Evolutionary conservation across 2,329 filamentous ascomycete species (phyloP), one percentile per base, ranked within the genome.

Genomic region (Knufia fluminis): DNA sequence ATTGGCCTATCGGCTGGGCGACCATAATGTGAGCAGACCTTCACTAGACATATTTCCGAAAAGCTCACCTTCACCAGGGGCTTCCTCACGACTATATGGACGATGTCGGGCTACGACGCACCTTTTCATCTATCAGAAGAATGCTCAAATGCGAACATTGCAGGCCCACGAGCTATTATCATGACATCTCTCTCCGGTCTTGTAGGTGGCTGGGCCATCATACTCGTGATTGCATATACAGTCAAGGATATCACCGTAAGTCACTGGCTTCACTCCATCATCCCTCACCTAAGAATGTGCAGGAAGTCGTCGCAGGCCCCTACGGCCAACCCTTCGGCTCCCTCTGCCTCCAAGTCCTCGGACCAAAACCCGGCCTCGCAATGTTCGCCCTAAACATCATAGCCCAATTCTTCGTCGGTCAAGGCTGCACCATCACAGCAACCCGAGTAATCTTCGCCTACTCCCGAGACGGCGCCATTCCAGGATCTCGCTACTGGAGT

Each of bases 81-180:
- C 31, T 73, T 72, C 36, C 54, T 74, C 6, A 68, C 69, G 19
- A 59, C 72, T 4, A 65, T 65, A 1, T 66, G 62, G 22, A 59
- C 68, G 1, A 51, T 59, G 46, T 52, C 54, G 1, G 55, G 53
- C n/a, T 65, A 62, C 44, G 62, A 65, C 44, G 58, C 62, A 1
- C 62, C 62, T 3, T 63, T 64, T 43, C 62, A 65, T 32, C 53
- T 65, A 3, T 59, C 59, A 12, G 62, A 64, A 52, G 62, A 65
- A 52, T 65, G 62, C 54, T 54, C 53, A 36, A 65, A 65, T 45
- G 59, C 60, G 32, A 63, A 63, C 41, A 59, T 64, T 17, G 61
- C 62, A 9, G 56, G 57, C 1, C 62, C 62, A 7, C 48, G 62
- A 41, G 62, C 62, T 7, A 65, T 65, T 47, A 59, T 61, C 35